A percentile compares a stretch with the other conserved stretches of the same genome.
Evolutionary conservation across 225 moss, liverwort and hornwort species (phyloP).

Genomic region (Takakia lepidozioides): DNA sequence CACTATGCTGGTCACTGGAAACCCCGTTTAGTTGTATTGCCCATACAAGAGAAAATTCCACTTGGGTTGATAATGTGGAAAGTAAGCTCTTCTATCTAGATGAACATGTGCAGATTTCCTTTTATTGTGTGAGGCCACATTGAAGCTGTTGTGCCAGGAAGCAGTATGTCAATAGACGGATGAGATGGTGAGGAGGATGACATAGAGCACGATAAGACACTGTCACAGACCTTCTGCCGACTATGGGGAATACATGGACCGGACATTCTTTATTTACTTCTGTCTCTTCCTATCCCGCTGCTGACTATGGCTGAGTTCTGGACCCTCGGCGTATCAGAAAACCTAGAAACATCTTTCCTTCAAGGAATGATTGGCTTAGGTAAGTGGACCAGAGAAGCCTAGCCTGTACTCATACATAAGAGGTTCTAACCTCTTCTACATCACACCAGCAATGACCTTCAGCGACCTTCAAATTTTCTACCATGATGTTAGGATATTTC

Average conservation of each 20-base stretch:
- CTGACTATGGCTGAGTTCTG: too few relatives aligned
- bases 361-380: too few relatives aligned
- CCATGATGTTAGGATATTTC: conserved; percentile 47
- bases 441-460: too few relatives aligned
- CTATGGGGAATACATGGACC: conserved; percentile 87
- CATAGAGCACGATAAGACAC: conserved; percentile 94
- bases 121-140: conserved; percentile 70
- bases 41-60: neutral
- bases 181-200: conserved; percentile 96
- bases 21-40: conserved; percentile 64
- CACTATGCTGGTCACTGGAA: conserved; percentile 77
- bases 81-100: neutral
- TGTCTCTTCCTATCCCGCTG: too few relatives aligned
- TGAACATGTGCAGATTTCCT: conserved; percentile 46
- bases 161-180: conserved; percentile 92
- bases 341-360: too few relatives aligned
- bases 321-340: too few relatives aligned
- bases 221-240: conserved; percentile 89
- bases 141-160: conserved; percentile 77
- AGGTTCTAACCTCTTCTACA: too few relatives aligned
- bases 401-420: too few relatives aligned
- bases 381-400: too few relatives aligned
- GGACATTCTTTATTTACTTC: conserved; percentile 78
- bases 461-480: too few relatives aligned
- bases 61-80: neutral